Conservation (phyloP, 768 basidiomycete species). For the Suillus sp. region DNA sequence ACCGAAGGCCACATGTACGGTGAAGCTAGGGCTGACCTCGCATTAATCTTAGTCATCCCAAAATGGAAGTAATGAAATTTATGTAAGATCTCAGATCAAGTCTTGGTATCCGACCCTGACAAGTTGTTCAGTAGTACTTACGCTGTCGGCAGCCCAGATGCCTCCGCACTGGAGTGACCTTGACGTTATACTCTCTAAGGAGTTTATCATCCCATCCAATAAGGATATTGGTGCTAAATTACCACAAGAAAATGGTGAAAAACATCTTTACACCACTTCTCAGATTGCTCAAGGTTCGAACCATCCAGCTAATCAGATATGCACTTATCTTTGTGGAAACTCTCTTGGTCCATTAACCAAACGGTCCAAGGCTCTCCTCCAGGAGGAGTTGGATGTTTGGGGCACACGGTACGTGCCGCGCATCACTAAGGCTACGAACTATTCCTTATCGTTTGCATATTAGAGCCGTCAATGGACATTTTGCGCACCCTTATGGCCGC, state of each 20-base stretch:
- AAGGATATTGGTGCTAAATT: slow-evolving; percentile 46
- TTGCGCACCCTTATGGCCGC: slow-evolving; percentile 80
- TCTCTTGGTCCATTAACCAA: slow-evolving; percentile 86
- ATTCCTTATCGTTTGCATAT: slow-evolving; percentile 17
- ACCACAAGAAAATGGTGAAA: slow-evolving; percentile 41
- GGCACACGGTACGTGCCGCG: slow-evolving; percentile 54
- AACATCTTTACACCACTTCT: slow-evolving; percentile 11
- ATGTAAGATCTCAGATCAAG: slow-evolving; percentile 20
- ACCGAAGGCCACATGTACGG: neutral
- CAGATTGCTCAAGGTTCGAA: slow-evolving; percentile 12
- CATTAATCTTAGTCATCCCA: slow-evolving; percentile 12
- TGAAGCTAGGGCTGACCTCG: neutral
- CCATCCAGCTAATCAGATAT: slow-evolving; percentile 47
- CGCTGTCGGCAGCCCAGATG: slow-evolving; percentile 15
- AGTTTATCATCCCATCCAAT: slow-evolving; percentile 63
- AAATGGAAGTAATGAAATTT: slow-evolving; percentile 19
- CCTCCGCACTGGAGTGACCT: slow-evolving; percentile 22
- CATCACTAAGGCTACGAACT: neutral
- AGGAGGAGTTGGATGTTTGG: slow-evolving; percentile 88
- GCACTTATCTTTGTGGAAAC: slow-evolving; percentile 94
- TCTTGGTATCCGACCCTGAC: slow-evolving; percentile 10
- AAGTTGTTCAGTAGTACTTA: neutral
- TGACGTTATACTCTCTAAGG: slow-evolving; percentile 42
- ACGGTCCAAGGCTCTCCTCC: slow-evolving; percentile 66
- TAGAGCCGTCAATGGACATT: slow-evolving; percentile 89